Evolutionary conservation across 148 eudicot species (phyloP), one percentile per base, ranked within the genome.

Genomic region (Camellia lanceoleosa): DNA sequence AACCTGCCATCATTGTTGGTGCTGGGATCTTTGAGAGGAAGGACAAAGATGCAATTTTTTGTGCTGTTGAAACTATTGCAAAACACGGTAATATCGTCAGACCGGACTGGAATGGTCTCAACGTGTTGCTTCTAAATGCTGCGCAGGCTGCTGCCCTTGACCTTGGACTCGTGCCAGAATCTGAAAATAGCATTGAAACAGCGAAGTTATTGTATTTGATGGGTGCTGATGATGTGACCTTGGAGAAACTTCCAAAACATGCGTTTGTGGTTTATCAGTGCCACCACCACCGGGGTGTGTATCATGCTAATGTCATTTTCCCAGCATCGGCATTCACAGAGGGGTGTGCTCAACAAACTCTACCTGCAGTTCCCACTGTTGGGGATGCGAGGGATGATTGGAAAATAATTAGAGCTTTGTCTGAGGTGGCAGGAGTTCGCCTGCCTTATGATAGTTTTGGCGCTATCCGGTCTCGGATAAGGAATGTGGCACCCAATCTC

Each of bases 311-410:
- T 80, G 92, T 94, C 23, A 96, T 96, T 77, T 78, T 96, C 46
- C 99, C 99, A 8, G 87, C 98, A 76, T 86, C 98, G 5, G 99
- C 99, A 65, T 96, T 96, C 83, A 74, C 87, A 5, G 99, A 96
- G 69, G 98, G 98, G 42, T 88, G 88, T 70, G 89, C 91, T 23
- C 98, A 95, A 78, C 89, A 86, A 78, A 95, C 98, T 10, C 60
- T 92, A 10, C 98, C 98, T 19, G 98, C 98, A 52, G 97, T 95
- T 55, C 98, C 97, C 3, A 93, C 97, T 3, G 99, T 96, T 7
- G 99, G 98, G 69, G 99, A 94, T 80, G 94, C 99, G 9, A 86
- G 99, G 78, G 99, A 96, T 49, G 99, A 96, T 78, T 96, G 99
- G 97, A 96, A 96, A 81, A 96, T 92, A 43, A 75, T 96, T 38